Evolutionary conservation across 768 basidiomycete species (phyloP).

Genomic region (Macrolepiota dolichaula): DNA sequence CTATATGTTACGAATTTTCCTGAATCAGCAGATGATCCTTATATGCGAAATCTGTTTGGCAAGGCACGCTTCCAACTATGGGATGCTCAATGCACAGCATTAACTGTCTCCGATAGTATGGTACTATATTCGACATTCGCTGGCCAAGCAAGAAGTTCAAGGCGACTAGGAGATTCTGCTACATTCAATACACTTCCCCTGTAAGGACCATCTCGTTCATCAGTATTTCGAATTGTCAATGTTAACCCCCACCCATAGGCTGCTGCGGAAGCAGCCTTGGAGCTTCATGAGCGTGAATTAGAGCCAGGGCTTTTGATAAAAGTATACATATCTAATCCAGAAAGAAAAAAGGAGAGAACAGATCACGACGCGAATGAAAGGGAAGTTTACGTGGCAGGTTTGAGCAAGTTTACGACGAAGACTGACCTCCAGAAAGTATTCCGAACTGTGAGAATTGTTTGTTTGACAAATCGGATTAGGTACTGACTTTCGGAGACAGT

Average conservation of each 20-base stretch:
- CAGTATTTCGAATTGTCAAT: neutral
- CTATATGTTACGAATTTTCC: slow-evolving; percentile 97
- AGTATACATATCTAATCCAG: slow-evolving; percentile 89
- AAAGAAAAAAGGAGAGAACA: slow-evolving; percentile 83
- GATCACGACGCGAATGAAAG: slow-evolving; percentile 82
- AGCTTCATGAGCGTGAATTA: slow-evolving; percentile 73
- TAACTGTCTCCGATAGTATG: slow-evolving; percentile 55
- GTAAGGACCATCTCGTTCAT: slow-evolving; percentile 41
- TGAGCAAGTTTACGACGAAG: slow-evolving; percentile 76
- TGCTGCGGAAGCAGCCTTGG: slow-evolving; percentile 74
- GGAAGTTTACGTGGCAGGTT: slow-evolving; percentile 85
- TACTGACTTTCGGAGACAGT: slow-evolving; percentile 41
- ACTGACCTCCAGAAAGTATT: slow-evolving; percentile 80
- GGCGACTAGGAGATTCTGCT: slow-evolving; percentile 86
- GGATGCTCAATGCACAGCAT: neutral
- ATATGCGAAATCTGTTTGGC: slow-evolving; percentile 72
- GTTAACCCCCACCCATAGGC: slow-evolving; percentile 30
- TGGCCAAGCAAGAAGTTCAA: slow-evolving; percentile 99
- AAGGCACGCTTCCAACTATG: slow-evolving; percentile 46
- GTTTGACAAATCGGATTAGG: neutral
- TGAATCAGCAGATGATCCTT: slow-evolving; percentile 73
- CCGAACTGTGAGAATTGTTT: slow-evolving; percentile 49
- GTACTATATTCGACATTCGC: slow-evolving; percentile 87
- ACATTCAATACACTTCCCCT: slow-evolving; percentile 85
- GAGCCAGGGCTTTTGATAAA: slow-evolving; percentile 64